Evolutionary conservation across 2,329 filamentous ascomycete genomes (phyloP).

Genomic region (Neurospora crassa): DNA sequence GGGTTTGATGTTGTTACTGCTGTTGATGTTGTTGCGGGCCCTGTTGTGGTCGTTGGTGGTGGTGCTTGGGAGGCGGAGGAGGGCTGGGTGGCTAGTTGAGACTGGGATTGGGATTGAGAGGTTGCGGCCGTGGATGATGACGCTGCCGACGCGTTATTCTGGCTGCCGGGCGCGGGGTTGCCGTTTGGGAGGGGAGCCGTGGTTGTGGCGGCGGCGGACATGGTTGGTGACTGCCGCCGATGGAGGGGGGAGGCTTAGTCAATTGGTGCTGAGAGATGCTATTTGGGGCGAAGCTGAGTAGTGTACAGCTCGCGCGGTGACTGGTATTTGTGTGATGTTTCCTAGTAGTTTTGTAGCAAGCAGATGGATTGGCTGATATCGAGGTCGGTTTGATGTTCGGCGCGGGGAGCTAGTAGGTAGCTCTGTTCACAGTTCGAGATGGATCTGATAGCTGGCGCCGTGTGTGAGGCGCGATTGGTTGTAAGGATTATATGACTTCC

Average conservation of each 20-base stretch:
- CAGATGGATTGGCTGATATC: background rate
- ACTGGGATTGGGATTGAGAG: conserved; percentile 22
- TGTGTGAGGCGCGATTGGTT: background rate
- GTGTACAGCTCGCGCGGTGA: background rate
- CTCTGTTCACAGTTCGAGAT: background rate
- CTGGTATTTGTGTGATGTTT: background rate
- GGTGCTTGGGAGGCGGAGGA: conserved; percentile 1
- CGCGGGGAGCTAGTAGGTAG: background rate
- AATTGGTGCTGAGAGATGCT: background rate
- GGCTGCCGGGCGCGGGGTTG: conserved; percentile 27
- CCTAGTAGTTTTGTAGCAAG: background rate
- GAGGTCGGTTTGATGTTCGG: background rate
- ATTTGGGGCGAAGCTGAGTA: background rate
- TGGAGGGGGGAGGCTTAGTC: background rate
- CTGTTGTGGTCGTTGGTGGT: background rate
- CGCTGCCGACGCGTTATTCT: background rate
- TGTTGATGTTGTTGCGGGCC: conserved; percentile 6
- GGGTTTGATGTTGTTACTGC: conserved; percentile 8
- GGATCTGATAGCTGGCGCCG: background rate
- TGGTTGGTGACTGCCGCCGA: conserved; percentile 11
- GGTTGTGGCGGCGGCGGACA: conserved; percentile 20
- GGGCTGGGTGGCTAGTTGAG: conserved; percentile 11
- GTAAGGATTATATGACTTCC: background rate
- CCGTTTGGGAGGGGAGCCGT: conserved; percentile 44
- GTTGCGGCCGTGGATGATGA: background rate